Evolutionary conservation across 805 yeast species (phyloP), one percentile per base, ranked within the genome.

Genomic region (Schwanniomyces pseudopolymorphus): DNA sequence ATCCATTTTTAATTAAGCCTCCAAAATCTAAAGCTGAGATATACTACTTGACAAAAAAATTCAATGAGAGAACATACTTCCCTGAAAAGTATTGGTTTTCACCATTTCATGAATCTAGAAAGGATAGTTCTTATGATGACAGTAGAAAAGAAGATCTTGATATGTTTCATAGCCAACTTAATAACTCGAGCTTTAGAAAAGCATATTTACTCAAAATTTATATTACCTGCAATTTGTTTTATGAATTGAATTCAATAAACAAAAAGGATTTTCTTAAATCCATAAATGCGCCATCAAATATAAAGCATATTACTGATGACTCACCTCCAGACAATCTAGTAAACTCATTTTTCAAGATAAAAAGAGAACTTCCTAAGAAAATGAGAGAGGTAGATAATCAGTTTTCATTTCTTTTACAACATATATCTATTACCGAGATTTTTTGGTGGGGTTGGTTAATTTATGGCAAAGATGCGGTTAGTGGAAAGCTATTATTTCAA

Each of bases 391-490:
- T 58, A 39, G 72, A 72, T 44, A 16, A 49, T 5, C 64, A 56
- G 33, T 59, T 65, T 46, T 53, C 64, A 13, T 59, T 53, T 28
- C 45, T 68, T 39, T 47, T 70, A 10, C 66, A 59, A 42, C 63
- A 59, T 14, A 35, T 70, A 26, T 48, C 56, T 0, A 39, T 51
- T 1, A 52, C 65, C 1, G 78, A 73, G 42, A 57, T 58, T 24
- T 45, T 53, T 20, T 70, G 76, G 77, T 67, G 71, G 71, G 63
- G 61, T 5, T 72, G 74, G 73, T 56, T 72, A 19, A 53, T 72
- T 3, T 63, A 67, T 48, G 69, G 70, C 8, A 70, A 71, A 42
- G 70, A 67, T 40, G 52, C 58, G n/a, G 53, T 48, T 7, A 60
- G 63, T 3, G 65, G 66, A 19, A 58, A 61, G 36, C 56, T 69